Percentiles rank a stretch among this genome's conserved stretches.
phyloP scores from a whole-genome alignment of 2,329 filamentous ascomycete species.

The Stagonosporopsis chrysanthemi region DNA sequence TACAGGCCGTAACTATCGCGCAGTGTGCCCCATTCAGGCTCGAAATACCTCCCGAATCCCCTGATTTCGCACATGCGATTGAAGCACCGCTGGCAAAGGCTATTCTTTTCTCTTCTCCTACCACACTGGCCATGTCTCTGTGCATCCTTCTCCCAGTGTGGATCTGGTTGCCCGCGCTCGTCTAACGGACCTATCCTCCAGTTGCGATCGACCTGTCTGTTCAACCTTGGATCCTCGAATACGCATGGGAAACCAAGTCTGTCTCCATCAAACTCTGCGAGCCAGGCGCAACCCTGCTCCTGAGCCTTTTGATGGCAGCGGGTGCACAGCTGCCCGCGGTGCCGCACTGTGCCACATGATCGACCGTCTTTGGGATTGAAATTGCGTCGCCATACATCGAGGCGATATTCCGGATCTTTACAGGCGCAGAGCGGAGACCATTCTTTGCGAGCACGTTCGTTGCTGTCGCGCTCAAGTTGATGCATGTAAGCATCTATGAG shows the following conservation, averaged over 20 bases:
- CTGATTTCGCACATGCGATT: slow-evolving; percentile 35
- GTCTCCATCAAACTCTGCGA: slow-evolving; percentile 32
- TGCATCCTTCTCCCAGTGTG: slow-evolving; percentile 35
- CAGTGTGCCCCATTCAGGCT: slow-evolving; percentile 30
- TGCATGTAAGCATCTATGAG: slow-evolving; percentile 29
- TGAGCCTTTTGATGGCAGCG: slow-evolving; percentile 31
- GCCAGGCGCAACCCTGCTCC: slow-evolving; percentile 30
- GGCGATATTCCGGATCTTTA: slow-evolving; percentile 32
- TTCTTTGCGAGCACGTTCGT: slow-evolving; percentile 30
- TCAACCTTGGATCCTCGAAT: slow-evolving; percentile 28
- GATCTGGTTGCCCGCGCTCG: slow-evolving; percentile 24
- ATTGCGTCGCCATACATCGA: slow-evolving; percentile 26
- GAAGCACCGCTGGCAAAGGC: slow-evolving; percentile 35
- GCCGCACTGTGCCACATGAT: slow-evolving; percentile 29
- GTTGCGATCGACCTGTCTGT: slow-evolving; percentile 24
- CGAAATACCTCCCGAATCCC: slow-evolving; percentile 34
- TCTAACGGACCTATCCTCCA: slow-evolving; percentile 34
- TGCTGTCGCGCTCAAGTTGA: slow-evolving; percentile 29
- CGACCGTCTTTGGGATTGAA: slow-evolving; percentile 34
- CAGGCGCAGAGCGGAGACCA: slow-evolving; percentile 33
- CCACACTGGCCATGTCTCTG: slow-evolving; percentile 30
- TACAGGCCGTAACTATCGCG: slow-evolving; percentile 19
- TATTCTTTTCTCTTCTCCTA: slow-evolving; percentile 25
- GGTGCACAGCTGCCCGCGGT: slow-evolving; percentile 33
- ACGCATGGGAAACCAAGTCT: slow-evolving; percentile 34